Evolutionary conservation across 2,329 filamentous ascomycete genomes (phyloP).

Genomic region (Penicillium frequentans): DNA sequence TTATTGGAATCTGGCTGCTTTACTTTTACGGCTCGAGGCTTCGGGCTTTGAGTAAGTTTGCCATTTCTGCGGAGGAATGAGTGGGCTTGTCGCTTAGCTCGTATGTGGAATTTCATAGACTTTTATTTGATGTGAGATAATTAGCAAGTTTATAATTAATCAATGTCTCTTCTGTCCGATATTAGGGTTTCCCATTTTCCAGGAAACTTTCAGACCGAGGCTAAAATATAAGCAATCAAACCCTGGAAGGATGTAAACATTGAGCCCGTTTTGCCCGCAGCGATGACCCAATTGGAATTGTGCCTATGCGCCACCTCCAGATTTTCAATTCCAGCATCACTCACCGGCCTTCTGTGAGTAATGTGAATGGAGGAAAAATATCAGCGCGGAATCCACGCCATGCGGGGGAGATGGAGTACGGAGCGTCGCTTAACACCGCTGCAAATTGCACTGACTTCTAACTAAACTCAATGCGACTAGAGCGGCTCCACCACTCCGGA

Average conservation of each 20-base stretch:
- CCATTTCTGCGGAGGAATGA: slow-evolving; percentile 9
- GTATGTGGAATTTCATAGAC: not conserved
- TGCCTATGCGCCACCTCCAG: not conserved
- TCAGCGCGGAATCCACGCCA: not conserved
- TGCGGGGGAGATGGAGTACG: slow-evolving; percentile 1
- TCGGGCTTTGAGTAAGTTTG: slow-evolving; percentile 35
- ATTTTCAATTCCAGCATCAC: not conserved
- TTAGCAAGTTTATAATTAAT: not conserved
- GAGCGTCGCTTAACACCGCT: slow-evolving; percentile 5
- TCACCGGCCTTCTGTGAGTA: not conserved
- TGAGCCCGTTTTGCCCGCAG: not conserved
- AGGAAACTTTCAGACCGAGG: not conserved
- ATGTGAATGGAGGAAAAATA: slow-evolving; percentile 17
- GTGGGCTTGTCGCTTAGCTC: not conserved
- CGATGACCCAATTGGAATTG: not conserved
- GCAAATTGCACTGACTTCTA: not conserved
- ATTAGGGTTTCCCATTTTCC: not conserved
- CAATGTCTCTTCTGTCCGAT: not conserved
- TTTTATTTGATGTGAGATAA: not conserved
- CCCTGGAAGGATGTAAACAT: not conserved
- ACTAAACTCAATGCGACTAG: not conserved
- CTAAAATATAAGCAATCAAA: not conserved
- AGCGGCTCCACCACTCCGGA: not conserved
- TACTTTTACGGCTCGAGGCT: slow-evolving; percentile 33
- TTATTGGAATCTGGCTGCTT: slow-evolving; percentile 35